Base-by-base conservation (phyloP, 2,329 filamentous ascomycete species). In the Paraphaeosphaeria minitans region DNA sequence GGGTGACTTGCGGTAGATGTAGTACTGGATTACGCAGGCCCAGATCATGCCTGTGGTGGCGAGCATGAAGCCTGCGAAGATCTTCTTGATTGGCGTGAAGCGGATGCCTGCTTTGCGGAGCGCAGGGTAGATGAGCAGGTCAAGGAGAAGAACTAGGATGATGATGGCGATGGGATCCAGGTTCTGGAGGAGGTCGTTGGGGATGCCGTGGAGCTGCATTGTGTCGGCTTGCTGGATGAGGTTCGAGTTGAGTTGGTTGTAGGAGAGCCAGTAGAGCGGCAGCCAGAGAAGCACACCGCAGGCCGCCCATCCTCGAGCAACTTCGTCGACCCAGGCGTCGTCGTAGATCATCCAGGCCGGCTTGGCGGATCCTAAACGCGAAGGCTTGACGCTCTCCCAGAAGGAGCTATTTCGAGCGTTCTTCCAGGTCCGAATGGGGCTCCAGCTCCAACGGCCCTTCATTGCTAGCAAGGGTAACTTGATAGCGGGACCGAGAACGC, bases 301-400 rank as follows among this genome's bases (percentile, higher is more conserved):
- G 37, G 37, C 37, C 19, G 37, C 37, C 37, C 37, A 39, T 61
- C 89, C 90, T 76, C 90, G 88, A 53, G 83, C 82, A 50, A 93
- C 87, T 72, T 93, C 89, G 56, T 92, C 89, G n/a, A 93, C 90
- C 89, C 89, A 93, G 60, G 86, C 85, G 65, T 93, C 90, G 61
- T 93, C 89, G 66, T 91, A 93, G 0, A 85, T 90, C 87, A 91
- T 91, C 89, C 89, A 92, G 0, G 63, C 53, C 0, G 89, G 89
- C 56, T 85, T 85, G 62, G 82, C 73, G 0, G 75, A 75, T 6
- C 83, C 78, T 6, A 90, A 79, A 41, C 79, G 79, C 65, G 87
- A 89, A 3, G 89, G 89, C 77, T 89, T 89, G 57, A 85, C 84
- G 1, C 77, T 69, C n/a, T 89, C 82, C 86, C 88, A 91, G 76